Percentiles rank a stretch among this genome's conserved stretches.
These are phyloP conservation scores for Circinella minor DNA, from an alignment of 371 early-diverging fungal species.

Conservation along the genomic window DNA sequence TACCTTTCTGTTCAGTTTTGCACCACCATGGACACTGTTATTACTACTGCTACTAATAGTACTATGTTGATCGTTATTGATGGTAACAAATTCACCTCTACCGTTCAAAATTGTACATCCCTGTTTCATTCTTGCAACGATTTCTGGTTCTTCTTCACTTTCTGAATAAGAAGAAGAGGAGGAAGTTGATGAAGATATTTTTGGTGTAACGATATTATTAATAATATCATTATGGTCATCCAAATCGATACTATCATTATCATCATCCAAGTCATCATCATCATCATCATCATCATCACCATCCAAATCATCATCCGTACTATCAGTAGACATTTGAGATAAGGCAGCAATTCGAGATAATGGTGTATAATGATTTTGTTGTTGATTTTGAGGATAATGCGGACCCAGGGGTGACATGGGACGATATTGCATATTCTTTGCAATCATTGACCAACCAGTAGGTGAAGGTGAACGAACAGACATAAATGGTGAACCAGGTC, in stretches of 20 bases:
- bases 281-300: constrained; percentile 12
- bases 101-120: constrained; percentile 52
- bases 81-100: constrained; percentile 46
- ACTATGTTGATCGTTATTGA: constrained; percentile 19
- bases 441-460: constrained; percentile 11
- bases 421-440: constrained; percentile 3
- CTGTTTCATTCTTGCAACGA: constrained; percentile 44
- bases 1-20: constrained; percentile 40
- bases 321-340: constrained; percentile 1
- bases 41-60: constrained; percentile 1
- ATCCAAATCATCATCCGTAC: constrained; percentile 14
- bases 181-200: not conserved
- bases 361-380: constrained; percentile 1
- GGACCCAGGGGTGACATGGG: constrained; percentile 1
- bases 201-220: constrained; percentile 21
- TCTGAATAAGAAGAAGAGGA: not conserved
- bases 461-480: constrained; percentile 8
- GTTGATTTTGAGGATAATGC: constrained; percentile 7
- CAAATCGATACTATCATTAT: not conserved
- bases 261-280: not conserved
- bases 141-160: constrained; percentile 14
- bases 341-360: constrained; percentile 2
- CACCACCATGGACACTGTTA: constrained; percentile 14
- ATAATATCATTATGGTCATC: constrained; percentile 3
- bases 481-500: constrained; percentile 14